Evolutionary conservation across 495 filamentous ascomycete genomes (phyloP).

Genomic region (Aspergillus conjunctus): DNA sequence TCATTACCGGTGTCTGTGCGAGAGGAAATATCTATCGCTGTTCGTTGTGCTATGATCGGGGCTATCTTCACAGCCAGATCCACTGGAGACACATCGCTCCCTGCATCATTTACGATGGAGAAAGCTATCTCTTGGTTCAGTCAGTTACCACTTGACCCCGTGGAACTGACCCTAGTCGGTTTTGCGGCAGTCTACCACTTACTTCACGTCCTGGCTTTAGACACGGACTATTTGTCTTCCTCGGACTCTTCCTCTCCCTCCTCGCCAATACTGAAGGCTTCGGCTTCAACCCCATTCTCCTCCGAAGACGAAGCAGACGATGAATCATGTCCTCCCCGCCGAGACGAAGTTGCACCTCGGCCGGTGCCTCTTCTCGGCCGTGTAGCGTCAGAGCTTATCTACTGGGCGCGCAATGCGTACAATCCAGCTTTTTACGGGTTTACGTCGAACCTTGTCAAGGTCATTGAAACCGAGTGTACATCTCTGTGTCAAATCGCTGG

Average conservation of each 20-base stretch:
- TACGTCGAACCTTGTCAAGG: slow-evolving; percentile 39
- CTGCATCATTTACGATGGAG: slow-evolving; percentile 43
- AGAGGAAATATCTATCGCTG: slow-evolving; percentile 68
- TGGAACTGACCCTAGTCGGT: slow-evolving; percentile 69
- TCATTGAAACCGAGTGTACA: slow-evolving; percentile 47
- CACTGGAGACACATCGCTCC: slow-evolving; percentile 37
- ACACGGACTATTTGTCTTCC: slow-evolving; percentile 52
- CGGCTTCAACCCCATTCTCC: slow-evolving; percentile 26
- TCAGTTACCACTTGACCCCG: slow-evolving; percentile 46
- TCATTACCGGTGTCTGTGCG: slow-evolving; percentile 54
- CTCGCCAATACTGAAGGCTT: slow-evolving; percentile 20
- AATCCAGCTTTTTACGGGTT: slow-evolving; percentile 52
- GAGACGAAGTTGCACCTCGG: slow-evolving; percentile 23
- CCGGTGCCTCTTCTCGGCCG: slow-evolving; percentile 45
- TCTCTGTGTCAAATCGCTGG: slow-evolving; percentile 41
- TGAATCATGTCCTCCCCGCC: slow-evolving; percentile 23
- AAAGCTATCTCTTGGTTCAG: slow-evolving; percentile 50
- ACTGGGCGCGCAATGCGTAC: slow-evolving; percentile 52
- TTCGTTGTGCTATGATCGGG: slow-evolving; percentile 80
- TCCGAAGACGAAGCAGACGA: slow-evolving; percentile 41
- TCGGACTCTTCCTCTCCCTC: slow-evolving; percentile 40
- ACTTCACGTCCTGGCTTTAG: slow-evolving; percentile 57
- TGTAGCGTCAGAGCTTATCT: slow-evolving; percentile 47
- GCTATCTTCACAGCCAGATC: slow-evolving; percentile 57
- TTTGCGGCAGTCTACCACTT: slow-evolving; percentile 75